Evolutionary conservation across 1,284 basidiomycete genomes (phyloP), one percentile per base, ranked within the genome.

Genomic region (Ustilago loliicola): DNA sequence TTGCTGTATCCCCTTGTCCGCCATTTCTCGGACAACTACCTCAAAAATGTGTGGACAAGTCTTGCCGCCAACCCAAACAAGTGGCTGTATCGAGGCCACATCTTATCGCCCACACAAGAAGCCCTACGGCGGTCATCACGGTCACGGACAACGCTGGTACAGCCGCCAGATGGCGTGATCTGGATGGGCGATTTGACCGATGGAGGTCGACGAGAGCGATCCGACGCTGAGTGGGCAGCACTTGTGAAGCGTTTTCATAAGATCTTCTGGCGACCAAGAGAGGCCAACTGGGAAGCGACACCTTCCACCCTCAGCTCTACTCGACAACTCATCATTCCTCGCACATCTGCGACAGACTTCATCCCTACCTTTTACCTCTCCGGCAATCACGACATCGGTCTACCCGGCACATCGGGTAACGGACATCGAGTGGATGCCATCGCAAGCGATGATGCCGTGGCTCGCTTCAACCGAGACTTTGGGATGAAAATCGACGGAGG

Each of bases 361-460:
- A 73, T 73, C 11, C 80, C 80, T 4, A 64, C 66, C 2, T 53
- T 80, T 19, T 66, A 78, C 54, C 55, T 81, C 0, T 72, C 82
- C 5, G 82, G 82, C 17, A 83, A 83, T 30, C 82, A 81, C 56
- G 82, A 83, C 42, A 68, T 83, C 25, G 77, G 80, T 19, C 70
- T 83, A 8, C 77, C 77, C 5, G 72, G 69, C 19, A 57, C 25
- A 3, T 36, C 54, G 38, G 3, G 29, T 21, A 4, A 66, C 1
- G 69, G 66, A 36, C 61, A 58, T 8, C 42, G 66, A 4, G 38
- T 67, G 36, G 51, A 69, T 29, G 19, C 32, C 6, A 9, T 73
- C 27, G 74, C 76, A n/a, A 61, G 63, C 48, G 59, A 80, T 8
- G 58, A 61, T 34, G 68, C 71, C 1, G 55, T 59, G 13, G 65